Percentiles rank a stretch among this genome's conserved stretches.
phyloP scores from a whole-genome alignment of 495 filamentous ascomycete genomes.

The Entonaema liquescens region DNA sequence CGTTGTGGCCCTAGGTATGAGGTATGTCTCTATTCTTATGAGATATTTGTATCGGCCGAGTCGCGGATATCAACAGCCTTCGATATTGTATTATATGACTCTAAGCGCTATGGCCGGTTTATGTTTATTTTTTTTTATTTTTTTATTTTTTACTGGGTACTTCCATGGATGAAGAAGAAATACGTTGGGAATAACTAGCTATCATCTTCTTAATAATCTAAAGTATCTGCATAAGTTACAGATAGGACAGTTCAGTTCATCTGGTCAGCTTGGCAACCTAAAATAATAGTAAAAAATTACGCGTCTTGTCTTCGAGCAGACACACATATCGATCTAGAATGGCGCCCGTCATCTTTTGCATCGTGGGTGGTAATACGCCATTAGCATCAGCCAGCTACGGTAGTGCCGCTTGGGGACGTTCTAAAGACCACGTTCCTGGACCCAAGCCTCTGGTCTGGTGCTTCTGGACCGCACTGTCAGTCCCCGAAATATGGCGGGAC shows the following conservation, averaged over 20 bases:
- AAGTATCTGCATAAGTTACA: neutral
- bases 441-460: slow-evolving; percentile 28
- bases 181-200: neutral
- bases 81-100: neutral
- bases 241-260: neutral
- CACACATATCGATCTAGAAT: slow-evolving; percentile 30
- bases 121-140: neutral
- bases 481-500: slow-evolving; percentile 16
- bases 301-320: neutral
- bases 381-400: slow-evolving; percentile 24
- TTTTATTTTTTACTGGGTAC: no score
- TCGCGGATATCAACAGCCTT: neutral
- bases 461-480: slow-evolving; percentile 23
- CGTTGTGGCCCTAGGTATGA: neutral
- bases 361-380: slow-evolving; percentile 35
- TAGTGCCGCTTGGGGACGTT: slow-evolving; percentile 24
- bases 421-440: slow-evolving; percentile 42
- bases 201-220: neutral
- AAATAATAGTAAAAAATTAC: neutral
- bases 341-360: slow-evolving; percentile 35
- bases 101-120: neutral
- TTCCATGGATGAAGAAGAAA: neutral
- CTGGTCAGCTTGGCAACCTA: neutral
- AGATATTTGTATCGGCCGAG: neutral
- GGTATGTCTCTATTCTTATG: neutral